Evolutionary conservation across 345 rosid genomes (phyloP), one percentile per base, ranked within the genome.

Genomic region (Pugionium dolabratum): DNA sequence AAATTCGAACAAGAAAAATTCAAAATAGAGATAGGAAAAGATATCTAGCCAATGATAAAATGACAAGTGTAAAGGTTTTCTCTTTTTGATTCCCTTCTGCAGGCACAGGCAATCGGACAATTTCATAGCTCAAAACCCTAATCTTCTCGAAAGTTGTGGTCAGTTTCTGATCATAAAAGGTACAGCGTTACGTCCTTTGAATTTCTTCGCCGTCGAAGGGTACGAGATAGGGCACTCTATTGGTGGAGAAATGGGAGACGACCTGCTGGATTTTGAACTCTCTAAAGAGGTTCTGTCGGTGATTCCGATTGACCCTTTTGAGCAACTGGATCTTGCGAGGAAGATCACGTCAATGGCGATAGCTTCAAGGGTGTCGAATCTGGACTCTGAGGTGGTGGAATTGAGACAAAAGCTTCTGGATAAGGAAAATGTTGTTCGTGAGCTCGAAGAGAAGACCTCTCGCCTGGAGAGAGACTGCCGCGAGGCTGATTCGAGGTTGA

Each of bases 321-420:
- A 90, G 54, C 95, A 94, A 80, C 80, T 94, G 81, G 97, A 94
- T 86, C 88, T 94, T 69, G 99, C 99, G 46, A 89, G 96, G 62
- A 90, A 88, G 87, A 94, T 90, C 36, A 94, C 97, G 2, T 88
- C 99, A 32, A 81, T 90, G 91, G 99, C 99, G 30, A 86, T 94
- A 44, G 90, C 96, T 59, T 88, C 97, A 39, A 86, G 97, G 65
- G 93, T 94, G 40, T 80, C 96, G 67, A 83, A 82, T 50, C 85
- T 94, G 75, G 96, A 90, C 76, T 76, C 86, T 11, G 95, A 94
- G 73, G 76, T 65, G 9, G 80, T 75, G 27, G 81, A 74, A 70
- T 71, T 85, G 85, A 73, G 78, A 55, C 81, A 78, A 66, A 82
- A 69, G 60, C 68, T 84, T 59, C 36, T 56, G 63, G 96, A 85